A percentile compares a stretch with the other conserved stretches of the same genome.
Conservation (phyloP, 2,329 filamentous ascomycete species). For the Verticillium albo-atrum region DNA sequence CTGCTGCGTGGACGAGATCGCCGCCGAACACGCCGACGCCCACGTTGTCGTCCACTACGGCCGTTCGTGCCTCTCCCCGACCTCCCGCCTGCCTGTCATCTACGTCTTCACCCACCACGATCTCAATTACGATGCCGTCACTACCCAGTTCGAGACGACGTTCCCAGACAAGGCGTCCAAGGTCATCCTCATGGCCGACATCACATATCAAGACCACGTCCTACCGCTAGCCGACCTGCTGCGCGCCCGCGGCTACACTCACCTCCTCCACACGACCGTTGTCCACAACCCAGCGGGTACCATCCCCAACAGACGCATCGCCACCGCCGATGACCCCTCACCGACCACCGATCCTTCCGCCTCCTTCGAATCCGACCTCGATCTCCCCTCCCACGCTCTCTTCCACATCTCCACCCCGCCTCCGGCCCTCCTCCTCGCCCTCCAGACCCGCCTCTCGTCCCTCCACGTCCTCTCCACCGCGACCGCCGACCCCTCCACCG, state of each 20-base stretch:
- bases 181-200: constrained; percentile 81
- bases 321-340: constrained; percentile 19
- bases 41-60: constrained; percentile 95
- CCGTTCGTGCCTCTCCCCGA: constrained; percentile 85
- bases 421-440: constrained; percentile 76
- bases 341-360: constrained; percentile 21
- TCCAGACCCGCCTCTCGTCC: constrained; percentile 74
- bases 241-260: constrained; percentile 59
- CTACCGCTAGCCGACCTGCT: constrained; percentile 51
- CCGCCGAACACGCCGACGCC: constrained; percentile 87
- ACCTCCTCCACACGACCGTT: constrained; percentile 66
- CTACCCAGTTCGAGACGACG: constrained; percentile 59
- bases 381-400: constrained; percentile 64
- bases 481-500: constrained; percentile 29
- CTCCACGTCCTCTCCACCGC: constrained; percentile 73
- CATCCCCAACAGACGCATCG: constrained; percentile 77
- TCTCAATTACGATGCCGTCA: constrained; percentile 54
- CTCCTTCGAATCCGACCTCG: constrained; percentile 24
- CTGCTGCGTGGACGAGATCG: constrained; percentile 95
- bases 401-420: constrained; percentile 84
- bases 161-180: constrained; percentile 59
- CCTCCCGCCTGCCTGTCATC: constrained; percentile 78
- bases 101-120: constrained; percentile 80
- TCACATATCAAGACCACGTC: constrained; percentile 79
- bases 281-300: constrained; percentile 72